Base-by-base conservation (phyloP, 1,139 yeast species). In the Diutina sp. region DNA sequence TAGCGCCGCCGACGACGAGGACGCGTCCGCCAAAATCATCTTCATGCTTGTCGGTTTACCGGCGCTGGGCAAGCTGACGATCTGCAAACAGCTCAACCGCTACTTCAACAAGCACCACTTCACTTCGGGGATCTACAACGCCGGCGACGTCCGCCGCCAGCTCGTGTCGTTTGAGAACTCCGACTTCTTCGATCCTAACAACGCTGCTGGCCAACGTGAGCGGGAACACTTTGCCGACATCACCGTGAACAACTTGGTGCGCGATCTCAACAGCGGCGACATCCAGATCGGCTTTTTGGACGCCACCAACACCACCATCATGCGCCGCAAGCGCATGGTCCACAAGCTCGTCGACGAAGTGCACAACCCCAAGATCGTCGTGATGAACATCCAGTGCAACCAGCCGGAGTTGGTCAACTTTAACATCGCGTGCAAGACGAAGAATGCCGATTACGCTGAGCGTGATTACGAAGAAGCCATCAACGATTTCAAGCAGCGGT, bases 41-140 rank as follows among this genome's bases (percentile, higher is more conserved):
- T 64, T 83, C 16, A 73, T 85, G 57, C 66, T 85, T 54, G 84
- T 84, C 12, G 91, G 90, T 0, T 70, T 85, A 54, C 90, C 91
- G 0, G 90, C 90, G 0, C 74, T 81, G 29, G 91, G 90, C 2
- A 85, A 85, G 67, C 82, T 87, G 28, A 82, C 90, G 9, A 71
- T 84, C 18, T 77, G 85, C 50, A 72, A 72, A 52, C 84, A 83
- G 61, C 66, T 85, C 55, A 72, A 74, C 35, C 65, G 72, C 9
- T 76, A 67, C 59, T 68, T 83, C 50, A 70, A 69, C 56, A 61
- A 65, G 51, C 60, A 60, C 55, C 58, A 58, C 45, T 59, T 55
- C 56, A 71, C 59, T 69, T 78, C 35, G 77, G 59, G 59, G 29
- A 64, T 66, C 54, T 67, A 66, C 60, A 67, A 67, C 57, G 70